Evolutionary conservation across 1,139 yeast genomes (phyloP), one percentile per base, ranked within the genome.

Genomic region (Suhomyces chickasaworum): DNA sequence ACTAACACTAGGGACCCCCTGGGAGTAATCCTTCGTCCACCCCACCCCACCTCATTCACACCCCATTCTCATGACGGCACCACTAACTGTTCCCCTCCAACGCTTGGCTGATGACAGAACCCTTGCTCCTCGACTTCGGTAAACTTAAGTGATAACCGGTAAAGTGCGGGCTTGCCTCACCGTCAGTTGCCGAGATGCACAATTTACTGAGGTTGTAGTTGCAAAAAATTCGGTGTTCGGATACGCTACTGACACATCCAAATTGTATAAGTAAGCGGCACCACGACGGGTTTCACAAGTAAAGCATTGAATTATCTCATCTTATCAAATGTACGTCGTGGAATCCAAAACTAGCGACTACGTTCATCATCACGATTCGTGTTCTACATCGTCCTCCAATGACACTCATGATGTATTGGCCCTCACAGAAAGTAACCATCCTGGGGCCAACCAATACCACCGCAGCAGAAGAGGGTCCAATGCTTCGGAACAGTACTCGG

Each of bases 401-500:
- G 46, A 45, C 10, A 34, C 51, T 4, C 39, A 25, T 9, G 33
- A 33, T 10, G 46, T 43, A 6, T 27, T 46, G 23, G 46, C 46
- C 12, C 41, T 46, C 34, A 46, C 49, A 27, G 39, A 21, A n/a
- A 41, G 45, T 20, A 38, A 45, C 37, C 38, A 37, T 12, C 42
- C 41, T 12, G 32, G 30, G 6, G 18, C 33, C 20, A 20, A 37
- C 8, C 13, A 39, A 12, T 38, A 41, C 31, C 15, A 30, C 13
- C 50, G 45, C 32, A 44, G 46, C 12, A 48, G 58, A 37, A 46
- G 53, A 51, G 50, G 54, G 16, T 47, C 60, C 32, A 20, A 41
- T 13, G 32, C 49, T 27, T 53, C 65, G 37, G 48, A 42, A 15
- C 39, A 56, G 20, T 67, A 57, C 50, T 59, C 73, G 0, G 66